Evolutionary conservation across 2,329 filamentous ascomycete genomes (phyloP).

Genomic region (Fusarium haematococcum): DNA sequence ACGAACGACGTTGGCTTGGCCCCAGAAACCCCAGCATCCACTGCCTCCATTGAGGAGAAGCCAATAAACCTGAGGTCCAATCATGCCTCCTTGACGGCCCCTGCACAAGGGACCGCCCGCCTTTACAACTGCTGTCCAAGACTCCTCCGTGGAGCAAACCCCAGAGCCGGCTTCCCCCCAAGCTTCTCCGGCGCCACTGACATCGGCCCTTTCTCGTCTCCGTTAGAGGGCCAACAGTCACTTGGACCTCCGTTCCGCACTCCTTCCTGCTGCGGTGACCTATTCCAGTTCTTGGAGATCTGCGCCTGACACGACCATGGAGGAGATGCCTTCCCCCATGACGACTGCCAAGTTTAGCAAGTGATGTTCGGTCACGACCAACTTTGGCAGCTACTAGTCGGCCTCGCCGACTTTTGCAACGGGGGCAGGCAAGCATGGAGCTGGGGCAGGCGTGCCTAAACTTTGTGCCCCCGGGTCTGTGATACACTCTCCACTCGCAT

Average conservation of each 20-base stretch:
- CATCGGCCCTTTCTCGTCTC: conserved; percentile 43
- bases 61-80: conserved; percentile 17
- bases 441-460: conserved; percentile 1
- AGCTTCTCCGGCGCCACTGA: conserved; percentile 37
- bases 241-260: conserved; percentile 20
- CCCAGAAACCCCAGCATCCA: conserved; percentile 22
- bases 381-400: not conserved
- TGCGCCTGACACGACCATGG: conserved; percentile 13
- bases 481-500: conserved; percentile 25
- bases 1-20: conserved; percentile 5
- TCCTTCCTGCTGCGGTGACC: not conserved
- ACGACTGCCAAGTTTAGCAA: conserved; percentile 45
- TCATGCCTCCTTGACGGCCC: not conserved
- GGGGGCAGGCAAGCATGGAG: not conserved
- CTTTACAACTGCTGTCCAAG: not conserved
- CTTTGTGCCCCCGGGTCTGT: conserved; percentile 17
- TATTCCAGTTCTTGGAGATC: conserved; percentile 20
- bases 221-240: conserved; percentile 26
- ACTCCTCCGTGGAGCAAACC: conserved; percentile 21
- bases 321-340: conserved; percentile 34
- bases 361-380: conserved; percentile 17
- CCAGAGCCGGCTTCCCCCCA: conserved; percentile 17
- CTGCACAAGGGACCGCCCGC: conserved; percentile 16
- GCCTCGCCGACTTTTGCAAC: conserved; percentile 1
- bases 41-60: conserved; percentile 31